Base-by-base conservation (phyloP, 2,329 filamentous ascomycete genomes). In the Dendryphion nanum region DNA sequence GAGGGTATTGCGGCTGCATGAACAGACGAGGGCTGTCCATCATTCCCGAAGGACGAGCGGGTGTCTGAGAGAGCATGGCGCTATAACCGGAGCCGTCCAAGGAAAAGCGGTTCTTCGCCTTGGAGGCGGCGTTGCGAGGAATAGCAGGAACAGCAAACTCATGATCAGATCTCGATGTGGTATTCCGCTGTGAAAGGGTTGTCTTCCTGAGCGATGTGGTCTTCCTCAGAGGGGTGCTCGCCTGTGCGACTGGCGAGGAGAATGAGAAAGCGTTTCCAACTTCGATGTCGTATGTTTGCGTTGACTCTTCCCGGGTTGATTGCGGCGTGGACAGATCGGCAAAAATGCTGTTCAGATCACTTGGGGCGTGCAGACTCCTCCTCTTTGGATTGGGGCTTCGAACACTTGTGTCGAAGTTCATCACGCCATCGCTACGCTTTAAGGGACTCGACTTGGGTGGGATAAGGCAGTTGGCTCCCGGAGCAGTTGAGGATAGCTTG, bases 301-400 rank as follows among this genome's bases (percentile, higher is more conserved):
- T 36, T 41, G 53, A 26, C 38, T 59, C 55, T 6, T 59, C 53
- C 28, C 43, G 40, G 17, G 38, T 31, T 23, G 42, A 31, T 30
- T 50, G 47, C 17, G 43, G 42, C n/a, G 46, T 40, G 5, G 57
- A 50, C 12, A 51, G 68, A 40, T 77, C 74, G 42, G 90, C 88
- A 61, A 95, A 95, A 21, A 95, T 81, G 31, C 75, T 75, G n/a
- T n/a, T n/a, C 45, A 83, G 73, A 50, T 70, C 79, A n/a, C 83
- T 74, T 30, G 82, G 78, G 34, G 85, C 85, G 62, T 95, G 88
- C 52, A 95, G 69, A 67, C 90, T 96, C 56, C 93, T 82, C 49
- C 93, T 80, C 73, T 96, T 96, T 32, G 90, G 87, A 42, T 91
- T 86, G 1, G 93, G 91, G 57, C 87, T 96, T 51, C 86, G 86